A percentile compares a stretch with the other conserved stretches of the same genome.
These are phyloP conservation scores for Solanum hybrid DNA, from an alignment of 305 asterid species.

Conservation along the genomic window DNA sequence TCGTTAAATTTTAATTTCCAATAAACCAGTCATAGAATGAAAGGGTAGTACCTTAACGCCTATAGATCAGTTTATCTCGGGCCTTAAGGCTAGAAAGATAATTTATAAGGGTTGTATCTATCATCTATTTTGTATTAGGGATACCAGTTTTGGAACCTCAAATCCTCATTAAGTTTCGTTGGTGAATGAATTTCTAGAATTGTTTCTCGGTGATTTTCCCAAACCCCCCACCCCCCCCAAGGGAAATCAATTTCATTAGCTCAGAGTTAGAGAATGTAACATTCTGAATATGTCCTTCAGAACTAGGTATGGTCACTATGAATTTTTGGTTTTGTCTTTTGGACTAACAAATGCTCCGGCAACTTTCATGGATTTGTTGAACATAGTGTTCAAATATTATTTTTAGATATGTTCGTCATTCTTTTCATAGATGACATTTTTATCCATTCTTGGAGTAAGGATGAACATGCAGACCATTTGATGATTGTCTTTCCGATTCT, in stretches of 20 bases:
- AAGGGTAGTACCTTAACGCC: neutral
- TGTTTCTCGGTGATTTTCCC: neutral
- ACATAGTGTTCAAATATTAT: neutral
- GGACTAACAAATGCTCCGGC: neutral
- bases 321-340: neutral
- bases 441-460: neutral
- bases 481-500: neutral
- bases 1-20: no score
- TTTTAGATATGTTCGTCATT: neutral
- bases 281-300: neutral
- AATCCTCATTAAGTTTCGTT: neutral
- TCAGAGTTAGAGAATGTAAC: neutral
- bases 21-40: neutral
- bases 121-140: neutral
- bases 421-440: neutral
- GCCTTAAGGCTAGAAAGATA: neutral
- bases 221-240: neutral
- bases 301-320: neutral
- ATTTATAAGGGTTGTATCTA: no score
- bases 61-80: neutral
- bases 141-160: neutral
- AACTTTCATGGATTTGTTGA: neutral
- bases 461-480: neutral
- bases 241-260: neutral
- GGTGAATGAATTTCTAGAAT: neutral